Conservation (phyloP, 2,329 filamentous ascomycete species). For the Keithomyces neogunnii region DNA sequence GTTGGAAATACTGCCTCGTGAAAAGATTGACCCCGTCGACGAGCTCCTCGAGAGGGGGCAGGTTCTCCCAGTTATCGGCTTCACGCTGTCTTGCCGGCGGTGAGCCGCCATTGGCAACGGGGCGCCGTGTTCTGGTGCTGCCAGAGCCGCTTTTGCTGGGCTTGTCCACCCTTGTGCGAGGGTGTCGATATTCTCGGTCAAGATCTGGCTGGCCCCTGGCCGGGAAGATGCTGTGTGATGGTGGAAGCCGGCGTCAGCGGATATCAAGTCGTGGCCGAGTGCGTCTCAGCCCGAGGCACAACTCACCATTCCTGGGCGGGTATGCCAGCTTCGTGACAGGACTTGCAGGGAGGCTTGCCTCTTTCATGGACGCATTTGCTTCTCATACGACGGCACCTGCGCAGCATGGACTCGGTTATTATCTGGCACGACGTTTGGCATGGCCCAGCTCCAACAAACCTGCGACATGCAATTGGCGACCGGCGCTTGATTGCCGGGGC, state of each 20-base stretch:
- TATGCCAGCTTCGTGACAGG: constrained; percentile 42
- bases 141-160: constrained; percentile 28
- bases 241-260: background rate
- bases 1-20: constrained; percentile 48
- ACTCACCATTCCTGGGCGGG: constrained; percentile 40
- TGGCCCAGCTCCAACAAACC: constrained; percentile 25
- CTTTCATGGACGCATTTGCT: constrained; percentile 47
- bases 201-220: constrained; percentile 43
- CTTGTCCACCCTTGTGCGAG: constrained; percentile 41
- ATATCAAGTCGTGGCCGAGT: constrained; percentile 2
- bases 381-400: constrained; percentile 46
- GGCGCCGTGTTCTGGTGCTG: constrained; percentile 27
- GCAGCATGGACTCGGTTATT: background rate
- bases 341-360: constrained; percentile 39
- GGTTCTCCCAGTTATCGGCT: constrained; percentile 37
- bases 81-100: constrained; percentile 11
- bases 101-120: constrained; percentile 20
- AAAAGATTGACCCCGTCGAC: constrained; percentile 46
- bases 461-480: constrained; percentile 44
- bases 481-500: constrained; percentile 33
- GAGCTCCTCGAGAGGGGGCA: constrained; percentile 40
- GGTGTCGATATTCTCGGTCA: constrained; percentile 49
- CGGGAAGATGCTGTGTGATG: constrained; percentile 36
- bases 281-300: background rate
- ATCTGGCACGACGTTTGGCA: background rate